Conservation (phyloP, 768 basidiomycete genomes). For the Boletellus sp. region DNA sequence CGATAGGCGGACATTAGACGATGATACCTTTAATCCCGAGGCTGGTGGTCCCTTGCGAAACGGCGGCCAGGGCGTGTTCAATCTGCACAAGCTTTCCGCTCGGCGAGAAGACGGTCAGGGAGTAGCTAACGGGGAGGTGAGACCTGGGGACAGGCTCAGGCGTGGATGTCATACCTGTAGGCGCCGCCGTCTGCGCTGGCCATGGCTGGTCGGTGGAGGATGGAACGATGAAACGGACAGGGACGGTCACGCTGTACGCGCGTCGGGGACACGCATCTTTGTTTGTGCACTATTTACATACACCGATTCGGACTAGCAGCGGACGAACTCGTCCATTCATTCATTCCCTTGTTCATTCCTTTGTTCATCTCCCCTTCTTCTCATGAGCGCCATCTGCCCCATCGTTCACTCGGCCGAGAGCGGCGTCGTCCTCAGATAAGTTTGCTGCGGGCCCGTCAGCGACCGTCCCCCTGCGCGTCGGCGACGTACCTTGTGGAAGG, state of each 20-base stretch:
- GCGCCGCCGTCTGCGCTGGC: slow-evolving; percentile 80
- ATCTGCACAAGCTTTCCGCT: slow-evolving; percentile 99
- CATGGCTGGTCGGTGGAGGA: slow-evolving; percentile 41
- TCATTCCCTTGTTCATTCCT: too few species aligned
- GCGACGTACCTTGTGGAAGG: slow-evolving; percentile 65
- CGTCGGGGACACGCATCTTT: slow-evolving; percentile 29
- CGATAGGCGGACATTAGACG: slow-evolving; percentile 25
- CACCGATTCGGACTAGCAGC: slow-evolving; percentile 12
- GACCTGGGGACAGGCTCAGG: slow-evolving; percentile 17
- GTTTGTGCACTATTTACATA: slow-evolving; percentile 23
- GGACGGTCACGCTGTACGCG: slow-evolving; percentile 21
- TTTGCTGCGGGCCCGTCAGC: slow-evolving; percentile 39
- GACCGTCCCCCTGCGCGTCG: not conserved
- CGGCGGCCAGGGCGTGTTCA: slow-evolving; percentile 97
- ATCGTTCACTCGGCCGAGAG: slow-evolving; percentile 27
- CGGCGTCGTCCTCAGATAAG: slow-evolving; percentile 85
- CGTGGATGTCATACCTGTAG: slow-evolving; percentile 51
- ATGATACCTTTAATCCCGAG: slow-evolving; percentile 92
- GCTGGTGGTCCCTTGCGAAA: slow-evolving; percentile 92
- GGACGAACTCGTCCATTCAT: too few species aligned
- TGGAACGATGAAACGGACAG: slow-evolving; percentile 18
- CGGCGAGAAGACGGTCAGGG: slow-evolving; percentile 98
- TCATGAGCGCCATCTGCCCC: not conserved
- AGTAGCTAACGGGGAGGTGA: slow-evolving; percentile 63
- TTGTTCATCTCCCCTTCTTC: too few species aligned